Evolutionary conservation across 2,329 filamentous ascomycete species (phyloP).

Genomic region (Sporothrix brasiliensis): DNA sequence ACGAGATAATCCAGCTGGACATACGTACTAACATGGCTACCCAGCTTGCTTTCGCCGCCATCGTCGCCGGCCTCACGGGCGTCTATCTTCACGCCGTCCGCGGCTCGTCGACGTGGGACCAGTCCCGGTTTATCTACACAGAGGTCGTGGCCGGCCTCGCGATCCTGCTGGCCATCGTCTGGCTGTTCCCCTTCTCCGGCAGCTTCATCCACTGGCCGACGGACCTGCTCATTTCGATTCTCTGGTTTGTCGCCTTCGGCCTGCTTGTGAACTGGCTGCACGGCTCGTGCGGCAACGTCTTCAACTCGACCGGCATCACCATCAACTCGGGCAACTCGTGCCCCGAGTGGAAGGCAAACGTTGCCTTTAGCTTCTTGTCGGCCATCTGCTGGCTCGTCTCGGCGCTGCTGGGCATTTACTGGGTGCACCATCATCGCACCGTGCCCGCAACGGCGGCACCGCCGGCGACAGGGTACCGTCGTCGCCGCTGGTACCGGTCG

Average conservation of each 20-base stretch:
- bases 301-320: slow-evolving; percentile 61
- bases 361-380: slow-evolving; percentile 72
- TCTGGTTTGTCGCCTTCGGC: slow-evolving; percentile 72
- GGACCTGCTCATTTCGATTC: slow-evolving; percentile 68
- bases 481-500: slow-evolving; percentile 48
- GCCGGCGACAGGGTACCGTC: slow-evolving; percentile 27
- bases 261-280: slow-evolving; percentile 61
- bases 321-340: slow-evolving; percentile 57
- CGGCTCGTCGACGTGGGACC: slow-evolving; percentile 54
- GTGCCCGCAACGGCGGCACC: background rate
- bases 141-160: slow-evolving; percentile 70
- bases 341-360: slow-evolving; percentile 68
- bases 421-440: slow-evolving; percentile 51
- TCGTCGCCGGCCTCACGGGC: slow-evolving; percentile 71
- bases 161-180: slow-evolving; percentile 69
- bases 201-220: slow-evolving; percentile 71
- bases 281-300: slow-evolving; percentile 58
- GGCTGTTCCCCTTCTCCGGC: slow-evolving; percentile 70
- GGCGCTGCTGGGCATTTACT: slow-evolving; percentile 59
- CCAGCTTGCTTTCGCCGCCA: slow-evolving; percentile 67
- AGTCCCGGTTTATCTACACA: slow-evolving; percentile 73
- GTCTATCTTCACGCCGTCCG: slow-evolving; percentile 61
- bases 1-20: background rate
- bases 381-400: slow-evolving; percentile 72
- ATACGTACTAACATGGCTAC: background rate